A percentile compares a stretch with the other conserved stretches of the same genome.
Conservation (phyloP, 768 basidiomycete species). For the Russula emetica region DNA sequence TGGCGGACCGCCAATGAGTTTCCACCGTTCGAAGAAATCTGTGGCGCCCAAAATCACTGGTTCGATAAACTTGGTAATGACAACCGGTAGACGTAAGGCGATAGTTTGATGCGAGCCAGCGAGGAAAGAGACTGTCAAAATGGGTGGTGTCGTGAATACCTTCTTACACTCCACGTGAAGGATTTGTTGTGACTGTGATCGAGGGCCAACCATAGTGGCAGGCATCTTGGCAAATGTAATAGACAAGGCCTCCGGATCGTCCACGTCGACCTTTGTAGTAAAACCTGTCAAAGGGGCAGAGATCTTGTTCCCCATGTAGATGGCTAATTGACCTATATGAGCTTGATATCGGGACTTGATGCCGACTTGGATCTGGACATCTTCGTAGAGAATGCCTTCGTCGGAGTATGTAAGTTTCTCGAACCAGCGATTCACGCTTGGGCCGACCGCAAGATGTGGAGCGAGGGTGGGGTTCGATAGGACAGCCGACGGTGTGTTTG, state of each 20-base stretch:
- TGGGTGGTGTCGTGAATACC: constrained; percentile 68
- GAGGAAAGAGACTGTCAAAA: constrained; percentile 84
- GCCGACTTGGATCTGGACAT: constrained; percentile 91
- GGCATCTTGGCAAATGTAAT: constrained; percentile 90
- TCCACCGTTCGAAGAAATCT: constrained; percentile 98
- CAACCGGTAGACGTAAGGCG: constrained; percentile 78
- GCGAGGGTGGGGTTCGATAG: constrained; percentile 18
- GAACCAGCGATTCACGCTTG: constrained; percentile 86
- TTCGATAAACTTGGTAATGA: constrained; percentile 89
- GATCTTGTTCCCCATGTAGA: constrained; percentile 96
- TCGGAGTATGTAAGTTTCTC: constrained; percentile 71
- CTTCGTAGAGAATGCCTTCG: constrained; percentile 94
- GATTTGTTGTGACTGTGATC: constrained; percentile 88
- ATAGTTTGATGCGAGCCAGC: constrained; percentile 89
- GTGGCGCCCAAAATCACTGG: constrained; percentile 76
- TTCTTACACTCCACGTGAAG: constrained; percentile 95
- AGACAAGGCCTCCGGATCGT: constrained; percentile 70
- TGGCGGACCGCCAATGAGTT: constrained; percentile 91
- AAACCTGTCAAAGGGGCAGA: constrained; percentile 86
- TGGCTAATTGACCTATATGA: constrained; percentile 86
- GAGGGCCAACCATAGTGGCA: constrained; percentile 70
- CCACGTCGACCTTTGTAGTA: constrained; percentile 72
- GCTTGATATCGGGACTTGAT: constrained; percentile 96
- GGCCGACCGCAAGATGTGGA: constrained; percentile 58
- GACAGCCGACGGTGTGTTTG: constrained; percentile 7